Evolutionary conservation across 2,329 filamentous ascomycete genomes (phyloP).

Genomic region (Magnaporthales sp.): DNA sequence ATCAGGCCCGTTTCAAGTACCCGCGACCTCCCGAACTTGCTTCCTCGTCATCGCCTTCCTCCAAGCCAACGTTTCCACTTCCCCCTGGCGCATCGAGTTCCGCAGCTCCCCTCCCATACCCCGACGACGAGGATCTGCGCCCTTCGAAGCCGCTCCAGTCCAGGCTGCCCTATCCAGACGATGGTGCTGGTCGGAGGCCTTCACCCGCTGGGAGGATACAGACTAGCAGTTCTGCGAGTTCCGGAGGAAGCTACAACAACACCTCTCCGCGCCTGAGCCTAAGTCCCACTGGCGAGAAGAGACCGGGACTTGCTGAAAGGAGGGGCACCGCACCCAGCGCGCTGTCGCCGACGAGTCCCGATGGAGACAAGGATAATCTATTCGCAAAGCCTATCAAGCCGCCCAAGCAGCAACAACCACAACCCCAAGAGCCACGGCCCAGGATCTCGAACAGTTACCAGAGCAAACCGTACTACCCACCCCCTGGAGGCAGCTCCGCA

Average conservation of each 20-base stretch:
- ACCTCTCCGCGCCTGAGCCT: conserved; percentile 45
- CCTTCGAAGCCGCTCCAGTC: conserved; percentile 30
- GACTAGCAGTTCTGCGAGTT: conserved; percentile 22
- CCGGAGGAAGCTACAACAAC: conserved; percentile 36
- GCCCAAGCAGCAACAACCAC: conserved; percentile 18
- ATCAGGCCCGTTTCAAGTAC: conserved; percentile 39
- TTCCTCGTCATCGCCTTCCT: conserved; percentile 32
- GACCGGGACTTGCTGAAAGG: conserved; percentile 66
- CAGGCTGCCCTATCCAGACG: conserved; percentile 35
- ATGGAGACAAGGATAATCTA: conserved; percentile 66
- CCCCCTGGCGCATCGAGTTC: conserved; percentile 64
- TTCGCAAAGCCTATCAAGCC: conserved; percentile 58
- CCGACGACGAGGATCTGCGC: conserved; percentile 55
- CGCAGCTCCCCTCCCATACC: conserved; percentile 60
- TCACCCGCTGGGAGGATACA: conserved; percentile 22
- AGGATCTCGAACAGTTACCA: conserved; percentile 38
- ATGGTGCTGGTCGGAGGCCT: conserved; percentile 20
- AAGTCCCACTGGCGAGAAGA: conserved; percentile 42
- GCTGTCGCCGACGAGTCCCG: conserved; percentile 70
- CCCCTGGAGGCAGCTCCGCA: conserved; percentile 33
- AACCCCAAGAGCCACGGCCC: conserved; percentile 26
- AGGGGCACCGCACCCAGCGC: conserved; percentile 75
- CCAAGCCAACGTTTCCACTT: conserved; percentile 52
- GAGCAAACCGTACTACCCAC: conserved; percentile 52
- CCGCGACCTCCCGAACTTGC: conserved; percentile 34